A percentile compares a stretch with the other conserved stretches of the same genome.
These are phyloP conservation scores for Amaranthus palmeri DNA, from an alignment of 148 eudicot genomes.

Conservation along the genomic window DNA sequence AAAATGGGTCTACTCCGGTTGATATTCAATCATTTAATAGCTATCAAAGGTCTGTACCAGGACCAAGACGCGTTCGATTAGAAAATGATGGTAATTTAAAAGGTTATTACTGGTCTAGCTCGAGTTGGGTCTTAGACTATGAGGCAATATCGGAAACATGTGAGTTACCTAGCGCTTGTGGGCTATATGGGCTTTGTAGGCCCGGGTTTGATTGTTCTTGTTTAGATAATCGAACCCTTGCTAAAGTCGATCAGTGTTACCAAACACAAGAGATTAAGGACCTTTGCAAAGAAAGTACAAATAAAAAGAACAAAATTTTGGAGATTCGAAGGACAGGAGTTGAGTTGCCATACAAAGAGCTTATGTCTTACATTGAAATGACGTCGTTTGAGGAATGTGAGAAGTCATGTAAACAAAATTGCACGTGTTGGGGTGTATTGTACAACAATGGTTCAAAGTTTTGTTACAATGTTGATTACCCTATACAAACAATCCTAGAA, in stretches of 20 bases:
- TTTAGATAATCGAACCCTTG: conserved; percentile 42
- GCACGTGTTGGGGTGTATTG: conserved; percentile 87
- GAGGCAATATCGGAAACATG: conserved; percentile 66
- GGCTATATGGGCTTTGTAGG: conserved; percentile 63
- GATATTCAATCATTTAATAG: conserved; percentile 71
- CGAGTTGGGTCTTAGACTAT: conserved; percentile 66
- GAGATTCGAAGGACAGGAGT: conserved; percentile 46
- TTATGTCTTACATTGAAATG: conserved; percentile 45
- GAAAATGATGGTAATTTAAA: conserved; percentile 79
- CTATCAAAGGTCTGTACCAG: conserved; percentile 48
- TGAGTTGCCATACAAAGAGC: conserved; percentile 62
- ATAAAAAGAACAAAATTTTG: conserved; percentile 3
- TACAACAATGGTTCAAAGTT: conserved; percentile 74
- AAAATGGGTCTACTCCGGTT: conserved; percentile 56
- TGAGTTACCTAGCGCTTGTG: conserved; percentile 74
- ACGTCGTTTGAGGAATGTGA: conserved; percentile 50
- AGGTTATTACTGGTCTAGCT: conserved; percentile 85
- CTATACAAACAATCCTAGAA: conserved; percentile 59
- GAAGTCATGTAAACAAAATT: conserved; percentile 48
- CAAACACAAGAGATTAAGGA: conserved; percentile 29
- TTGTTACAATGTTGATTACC: conserved; percentile 76
- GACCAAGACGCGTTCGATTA: conserved; percentile 47
- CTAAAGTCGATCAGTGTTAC: conserved; percentile 42
- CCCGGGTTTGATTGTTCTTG: conserved; percentile 65
- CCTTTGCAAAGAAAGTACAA: conserved; percentile 27